A percentile compares a stretch with the other conserved stretches of the same genome.
These are phyloP conservation scores for Malassezia globosa DNA, from an alignment of 1,284 basidiomycete genomes.

Conservation along the genomic window DNA sequence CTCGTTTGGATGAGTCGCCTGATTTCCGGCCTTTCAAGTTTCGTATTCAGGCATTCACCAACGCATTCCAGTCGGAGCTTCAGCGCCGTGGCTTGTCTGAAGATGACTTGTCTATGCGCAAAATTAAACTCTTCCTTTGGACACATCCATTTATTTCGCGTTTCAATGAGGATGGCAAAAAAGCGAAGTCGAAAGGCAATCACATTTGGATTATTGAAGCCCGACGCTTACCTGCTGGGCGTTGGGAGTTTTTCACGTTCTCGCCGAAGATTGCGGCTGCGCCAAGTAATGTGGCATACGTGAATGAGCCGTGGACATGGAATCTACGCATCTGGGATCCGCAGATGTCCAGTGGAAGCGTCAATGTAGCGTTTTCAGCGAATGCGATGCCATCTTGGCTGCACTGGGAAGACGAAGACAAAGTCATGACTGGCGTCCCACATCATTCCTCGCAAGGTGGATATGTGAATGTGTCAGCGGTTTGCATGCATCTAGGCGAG, in stretches of 20 bases:
- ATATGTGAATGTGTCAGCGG: constrained; percentile 31
- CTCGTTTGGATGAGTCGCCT: constrained; percentile 58
- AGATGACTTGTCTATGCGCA: constrained; percentile 52
- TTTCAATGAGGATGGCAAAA: constrained; percentile 96
- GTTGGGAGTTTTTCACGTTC: constrained; percentile 85
- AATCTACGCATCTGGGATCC: constrained; percentile 93
- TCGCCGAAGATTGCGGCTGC: constrained; percentile 50
- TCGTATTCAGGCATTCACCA: constrained; percentile 95
- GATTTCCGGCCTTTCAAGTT: constrained; percentile 99
- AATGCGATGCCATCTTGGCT: constrained; percentile 75
- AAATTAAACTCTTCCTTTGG: constrained; percentile 91
- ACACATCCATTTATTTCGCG: constrained; percentile 78
- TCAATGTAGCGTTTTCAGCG: constrained; percentile 68
- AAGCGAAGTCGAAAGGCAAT: constrained; percentile 98
- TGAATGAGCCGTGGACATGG: constrained; percentile 74
- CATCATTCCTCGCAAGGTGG: constrained; percentile 25
- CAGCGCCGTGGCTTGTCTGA: constrained; percentile 51
- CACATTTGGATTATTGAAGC: constrained; percentile 99
- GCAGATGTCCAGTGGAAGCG: constrained; percentile 52
- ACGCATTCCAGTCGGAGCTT: constrained; percentile 85
- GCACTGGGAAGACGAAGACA: constrained; percentile 61
- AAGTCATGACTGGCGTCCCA: constrained; percentile 33
- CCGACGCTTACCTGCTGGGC: constrained; percentile 62
- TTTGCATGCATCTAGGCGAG: constrained; percentile 35
- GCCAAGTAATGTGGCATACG: constrained; percentile 55